Evolutionary conservation across 1,284 basidiomycete species (phyloP), one percentile per base, ranked within the genome.

Genomic region (Tausonia pullulans): DNA sequence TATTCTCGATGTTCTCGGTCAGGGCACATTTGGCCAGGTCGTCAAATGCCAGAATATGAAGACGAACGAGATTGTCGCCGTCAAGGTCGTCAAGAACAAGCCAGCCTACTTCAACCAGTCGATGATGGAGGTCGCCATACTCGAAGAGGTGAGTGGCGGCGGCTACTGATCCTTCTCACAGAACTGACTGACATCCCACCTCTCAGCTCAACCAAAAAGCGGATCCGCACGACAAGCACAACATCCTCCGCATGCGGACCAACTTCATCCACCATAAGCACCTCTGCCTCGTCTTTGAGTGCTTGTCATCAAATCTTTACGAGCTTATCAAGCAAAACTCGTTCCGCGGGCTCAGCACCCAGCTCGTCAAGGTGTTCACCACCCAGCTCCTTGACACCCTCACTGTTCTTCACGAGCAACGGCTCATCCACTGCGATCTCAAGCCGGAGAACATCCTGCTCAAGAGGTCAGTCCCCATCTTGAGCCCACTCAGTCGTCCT

Each of bases 311-410:
- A 52, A 99, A 99, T 74, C 81, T 98, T 67, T 98, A 98, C 80
- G 95, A 99, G 78, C 84, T 99, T 71, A 98, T 99, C 85, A 98
- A 98, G 81, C 96, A 98, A 79, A 98, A 98, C 77, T 92, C 95
- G 74, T 99, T 98, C 82, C 90, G 96, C 76, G 96, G 95, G 3
- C 79, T 98, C 61, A 93, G 88, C 77, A 95, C 92, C 4, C 91
- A 95, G 74, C 85, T 98, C 58, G 95, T 98, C 71, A 92, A 97
- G 72, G 95, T 98, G 49, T 99, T 99, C 73, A 98, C 95, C 64
- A 87, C 90, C 1, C 95, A 98, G 76, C 79, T 99, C 48, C 80
- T 98, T 65, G 96, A 98, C 72, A 87, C 95, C 3, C 77, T 99
- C 72, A 87, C 88, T 1, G 85, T 98, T 8, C 81, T 99, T 68